Conservation (phyloP, 768 basidiomycete species). For the Chalciporus sphaerocephalus region DNA sequence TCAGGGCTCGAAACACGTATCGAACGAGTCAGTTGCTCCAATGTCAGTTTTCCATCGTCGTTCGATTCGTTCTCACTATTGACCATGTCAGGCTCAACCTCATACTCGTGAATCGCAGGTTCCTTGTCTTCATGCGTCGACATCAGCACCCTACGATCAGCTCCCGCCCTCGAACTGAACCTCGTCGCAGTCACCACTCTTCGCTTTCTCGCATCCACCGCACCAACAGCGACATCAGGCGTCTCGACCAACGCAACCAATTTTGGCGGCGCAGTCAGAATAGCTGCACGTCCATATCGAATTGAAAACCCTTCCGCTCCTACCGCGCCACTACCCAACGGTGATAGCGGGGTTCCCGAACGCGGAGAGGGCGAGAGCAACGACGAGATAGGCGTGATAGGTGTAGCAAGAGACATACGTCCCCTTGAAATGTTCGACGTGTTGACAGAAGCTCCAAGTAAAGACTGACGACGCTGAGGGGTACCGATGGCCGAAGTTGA, state of each 20-base stretch:
- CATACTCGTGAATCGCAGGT: constrained; percentile 13
- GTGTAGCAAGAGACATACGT: constrained; percentile 43
- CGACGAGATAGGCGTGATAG: constrained; percentile 38
- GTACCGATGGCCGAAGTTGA: constrained; percentile 46
- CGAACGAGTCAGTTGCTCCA: constrained; percentile 12
- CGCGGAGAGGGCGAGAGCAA: constrained; percentile 27
- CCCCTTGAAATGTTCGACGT: constrained; percentile 35
- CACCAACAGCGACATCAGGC: constrained; percentile 85
- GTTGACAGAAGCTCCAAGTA: constrained; percentile 33
- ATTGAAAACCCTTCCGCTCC: constrained; percentile 38
- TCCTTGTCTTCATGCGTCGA: constrained; percentile 72
- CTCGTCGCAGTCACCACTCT: constrained; percentile 84
- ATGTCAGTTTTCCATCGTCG: neutral
- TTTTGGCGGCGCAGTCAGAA: constrained; percentile 79
- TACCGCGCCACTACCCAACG: constrained; percentile 19
- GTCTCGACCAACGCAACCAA: constrained; percentile 80
- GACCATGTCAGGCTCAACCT: constrained; percentile 23
- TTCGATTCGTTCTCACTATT: constrained; percentile 11
- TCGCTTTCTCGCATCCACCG: constrained; percentile 79
- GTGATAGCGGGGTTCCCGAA: constrained; percentile 34
- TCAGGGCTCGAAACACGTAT: constrained; percentile 18
- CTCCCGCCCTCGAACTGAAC: constrained; percentile 79
- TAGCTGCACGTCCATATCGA: constrained; percentile 65
- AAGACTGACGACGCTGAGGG: constrained; percentile 37
- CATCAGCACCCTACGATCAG: constrained; percentile 80